Evolutionary conservation across 345 rosid genomes (phyloP), one percentile per base, ranked within the genome.

Genomic region (Populus deltoides): DNA sequence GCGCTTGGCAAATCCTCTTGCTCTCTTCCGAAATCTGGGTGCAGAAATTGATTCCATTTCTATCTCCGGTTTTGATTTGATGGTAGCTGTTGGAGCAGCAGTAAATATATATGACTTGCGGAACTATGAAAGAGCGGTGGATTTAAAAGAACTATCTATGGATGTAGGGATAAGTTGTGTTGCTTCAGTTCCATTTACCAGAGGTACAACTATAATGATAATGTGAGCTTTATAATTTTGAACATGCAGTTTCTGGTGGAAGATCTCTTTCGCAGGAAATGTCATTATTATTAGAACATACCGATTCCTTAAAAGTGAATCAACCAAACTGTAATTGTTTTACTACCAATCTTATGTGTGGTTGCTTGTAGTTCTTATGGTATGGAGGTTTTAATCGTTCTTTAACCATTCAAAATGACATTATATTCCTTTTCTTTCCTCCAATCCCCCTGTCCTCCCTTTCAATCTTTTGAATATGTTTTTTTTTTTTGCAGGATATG

Each of bases 21-120:
- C 77, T 5, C 76, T 76, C 73, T 27, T 25, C 47, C 83, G 29
- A 83, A 75, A 68, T 75, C 63, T 86, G 75, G 85, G 76, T 80
- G 90, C 77, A 36, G 89, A 86, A 77, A 90, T 86, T 55, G 85
- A 90, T 77, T 89, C 97, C 82, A 84, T 96, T 79, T 88, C 98
- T n/a, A 73, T 92, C 53, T 83, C 85, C 65, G 93, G 92, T 68
- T 86, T 81, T 84, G 80, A 87, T 86, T 86, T 97, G 78, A 82
- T 89, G 73, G 88, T 89, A 70, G 91, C 95, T 41, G 75, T 83
- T 68, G 97, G 91, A 72, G 83, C 89, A 81, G 83, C 94, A 35
- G 83, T 89, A 77, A 68, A 78, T 80, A 76, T 80, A 33, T 92
- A 88, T 45, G 99, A 93, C 81, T 77, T 96, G 75, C 93, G 95